Conservation (phyloP, 805 yeast species). For the Kazachstania africana region DNA sequence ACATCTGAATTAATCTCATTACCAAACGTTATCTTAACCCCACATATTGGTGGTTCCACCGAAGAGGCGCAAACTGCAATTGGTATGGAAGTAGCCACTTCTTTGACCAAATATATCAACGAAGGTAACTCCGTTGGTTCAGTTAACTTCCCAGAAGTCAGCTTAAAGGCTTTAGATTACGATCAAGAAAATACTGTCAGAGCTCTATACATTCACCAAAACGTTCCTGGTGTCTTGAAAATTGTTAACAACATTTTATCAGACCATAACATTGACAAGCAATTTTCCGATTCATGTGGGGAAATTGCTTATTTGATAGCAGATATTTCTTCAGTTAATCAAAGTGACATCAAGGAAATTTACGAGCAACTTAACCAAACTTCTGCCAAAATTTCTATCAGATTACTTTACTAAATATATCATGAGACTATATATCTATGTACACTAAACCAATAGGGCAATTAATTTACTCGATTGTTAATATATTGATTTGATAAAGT, state of each 20-base stretch:
- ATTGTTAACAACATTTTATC: constrained; percentile 94
- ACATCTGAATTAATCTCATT: constrained; percentile 68
- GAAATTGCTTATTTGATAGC: constrained; percentile 97
- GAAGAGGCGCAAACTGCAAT: constrained; percentile 98
- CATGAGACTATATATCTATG: background rate
- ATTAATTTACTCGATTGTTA: no score
- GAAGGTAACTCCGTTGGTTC: constrained; percentile 94
- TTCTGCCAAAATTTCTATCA: constrained; percentile 80
- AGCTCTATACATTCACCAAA: constrained; percentile 90
- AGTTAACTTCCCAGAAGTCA: constrained; percentile 97
- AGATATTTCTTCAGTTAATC: constrained; percentile 78
- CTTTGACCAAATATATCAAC: constrained; percentile 82
- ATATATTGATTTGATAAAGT: background rate
- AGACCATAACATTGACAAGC: constrained; percentile 92
- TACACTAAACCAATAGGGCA: background rate
- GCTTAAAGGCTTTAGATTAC: constrained; percentile 74
- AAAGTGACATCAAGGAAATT: constrained; percentile 70
- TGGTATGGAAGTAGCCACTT: constrained; percentile 86
- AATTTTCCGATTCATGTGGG: constrained; percentile 93
- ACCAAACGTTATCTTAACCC: constrained; percentile 85
- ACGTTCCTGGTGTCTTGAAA: constrained; percentile 97
- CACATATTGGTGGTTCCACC: constrained; percentile 98
- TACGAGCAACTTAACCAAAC: constrained; percentile 81
- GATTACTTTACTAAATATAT: constrained; percentile 64
- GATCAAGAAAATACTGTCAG: constrained; percentile 85